Evolutionary conservation across 768 basidiomycete genomes (phyloP), one percentile per base, ranked within the genome.

Genomic region (Boletus vermiculosoides): DNA sequence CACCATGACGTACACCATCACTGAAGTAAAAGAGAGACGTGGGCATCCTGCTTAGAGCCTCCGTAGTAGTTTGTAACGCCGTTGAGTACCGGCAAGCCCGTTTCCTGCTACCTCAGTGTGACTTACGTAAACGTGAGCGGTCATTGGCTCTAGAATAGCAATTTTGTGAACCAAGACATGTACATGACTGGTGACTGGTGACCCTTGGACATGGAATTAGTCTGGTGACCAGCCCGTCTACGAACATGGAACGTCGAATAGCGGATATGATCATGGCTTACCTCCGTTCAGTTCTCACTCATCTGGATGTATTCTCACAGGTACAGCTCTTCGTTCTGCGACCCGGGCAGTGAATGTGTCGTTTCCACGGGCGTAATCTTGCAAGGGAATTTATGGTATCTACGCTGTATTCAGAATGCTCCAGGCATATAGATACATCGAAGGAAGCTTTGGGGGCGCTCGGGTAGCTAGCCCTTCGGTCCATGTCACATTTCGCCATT

Each of bases 1-100:
- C 76, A 80, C 55, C 76, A 73, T 57, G 77, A 76, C 25, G 73
- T 71, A 53, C 76, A 80, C 68, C 80, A 83, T 66, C 81, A 84
- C 52, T 73, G 51, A 65, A 56, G 45, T 50, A 55, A 59, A 59
- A 55, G 36, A 41, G 54, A 41, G 40, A 25, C 34, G n/a, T 37
- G 49, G 20, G 5, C 46, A 28, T 44, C 10, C 31, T 57, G 25
- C 36, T 46, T 65, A 63, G 66, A 63, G 23, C 40, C 22, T 54
- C 45, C 5, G 23, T 57, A 64, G 66, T 63, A 45, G 33, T 45
- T 34, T 67, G 61, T 66, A 61, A 55, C 34, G 34, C 33, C 41
- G 18, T 50, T 22, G 37, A 44, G 56, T 51, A 45, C 47, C 25
- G 33, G 31, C 54, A 51, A 55, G 33, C n/a, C 12, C 9, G 23